These are phyloP conservation scores for Lentithecium fluviatile DNA, from an alignment of 495 filamentous ascomycete species.

Conservation along the genomic window DNA sequence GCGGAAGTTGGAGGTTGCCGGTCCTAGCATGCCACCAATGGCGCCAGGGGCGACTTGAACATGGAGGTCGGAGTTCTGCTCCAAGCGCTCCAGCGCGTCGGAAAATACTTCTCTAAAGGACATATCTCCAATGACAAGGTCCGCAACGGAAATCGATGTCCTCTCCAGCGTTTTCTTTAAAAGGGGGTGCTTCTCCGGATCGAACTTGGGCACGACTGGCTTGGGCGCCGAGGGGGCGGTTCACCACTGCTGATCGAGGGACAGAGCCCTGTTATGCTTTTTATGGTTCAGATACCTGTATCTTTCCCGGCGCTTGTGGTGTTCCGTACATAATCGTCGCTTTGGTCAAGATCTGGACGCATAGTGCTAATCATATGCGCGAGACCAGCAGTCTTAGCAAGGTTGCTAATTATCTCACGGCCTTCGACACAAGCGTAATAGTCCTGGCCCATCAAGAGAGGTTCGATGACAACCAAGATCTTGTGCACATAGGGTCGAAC, in stretches of 20 bases:
- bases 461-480: conserved; percentile 98
- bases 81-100: too few relatives aligned
- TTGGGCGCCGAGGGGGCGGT: not conserved
- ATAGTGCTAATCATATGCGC: conserved; percentile 99
- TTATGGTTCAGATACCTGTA: too few relatives aligned
- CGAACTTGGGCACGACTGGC: conserved; percentile 32
- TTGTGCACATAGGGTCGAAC: conserved; percentile 97
- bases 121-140: too few relatives aligned
- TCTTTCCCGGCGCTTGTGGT: too few relatives aligned
- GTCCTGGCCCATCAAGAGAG: conserved; percentile 96
- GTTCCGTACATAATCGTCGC: conserved; percentile 98
- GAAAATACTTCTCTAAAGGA: too few relatives aligned
- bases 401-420: conserved; percentile 96
- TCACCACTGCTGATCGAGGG: too few relatives aligned
- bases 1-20: too few relatives aligned
- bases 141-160: conserved; percentile 27
- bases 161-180: conserved; percentile 46
- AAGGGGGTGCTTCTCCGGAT: conserved; percentile 44
- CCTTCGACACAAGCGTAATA: conserved; percentile 99
- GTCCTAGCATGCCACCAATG: too few relatives aligned
- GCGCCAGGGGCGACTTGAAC: too few relatives aligned
- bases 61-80: too few relatives aligned
- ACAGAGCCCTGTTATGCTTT: too few relatives aligned
- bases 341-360: conserved; percentile 97
- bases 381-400: conserved; percentile 93